Conservation (phyloP, 176 grass and related monocot genomes). For the Aegilops sharonensis region DNA sequence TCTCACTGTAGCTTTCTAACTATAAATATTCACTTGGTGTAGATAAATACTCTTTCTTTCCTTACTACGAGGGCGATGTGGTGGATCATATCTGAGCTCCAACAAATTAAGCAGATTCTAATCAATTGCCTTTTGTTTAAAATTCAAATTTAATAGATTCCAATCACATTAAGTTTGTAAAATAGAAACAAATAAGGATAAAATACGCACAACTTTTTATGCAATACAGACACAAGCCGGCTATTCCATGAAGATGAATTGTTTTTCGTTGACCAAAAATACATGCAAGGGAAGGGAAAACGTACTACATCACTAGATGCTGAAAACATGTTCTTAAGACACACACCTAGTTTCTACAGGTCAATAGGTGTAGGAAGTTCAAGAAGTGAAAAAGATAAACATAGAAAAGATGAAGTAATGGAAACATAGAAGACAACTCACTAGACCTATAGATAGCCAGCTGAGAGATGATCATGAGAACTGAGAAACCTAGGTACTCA, state of each 20-base stretch:
- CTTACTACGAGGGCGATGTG: not conserved
- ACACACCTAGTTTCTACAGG: conserved; percentile 35
- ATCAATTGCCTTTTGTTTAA: not conserved
- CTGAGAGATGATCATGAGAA: conserved; percentile 4
- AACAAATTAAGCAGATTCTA: not conserved
- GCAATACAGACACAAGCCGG: not conserved
- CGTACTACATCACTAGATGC: not conserved
- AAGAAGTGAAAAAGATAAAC: not conserved
- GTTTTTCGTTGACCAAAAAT: not conserved
- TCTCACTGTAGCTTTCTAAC: not conserved
- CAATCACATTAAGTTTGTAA: not conserved
- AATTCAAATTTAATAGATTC: not conserved
- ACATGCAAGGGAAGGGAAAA: not conserved
- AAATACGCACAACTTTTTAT: not conserved
- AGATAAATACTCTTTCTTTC: not conserved
- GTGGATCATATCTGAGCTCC: not conserved
- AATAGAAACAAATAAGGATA: not conserved
- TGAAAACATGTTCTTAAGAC: conserved; percentile 32
- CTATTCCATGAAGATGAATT: not conserved
- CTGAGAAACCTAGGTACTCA: conserved; percentile 5
- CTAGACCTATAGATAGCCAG: conserved; percentile 7
- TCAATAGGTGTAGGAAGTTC: not conserved
- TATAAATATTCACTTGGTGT: not conserved
- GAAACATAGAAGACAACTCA: conserved; percentile 17
- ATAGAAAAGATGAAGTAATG: not conserved